Evolutionary conservation across 1,284 basidiomycete genomes (phyloP), one percentile per base, ranked within the genome.

Genomic region (Phellinidium pouzarii): DNA sequence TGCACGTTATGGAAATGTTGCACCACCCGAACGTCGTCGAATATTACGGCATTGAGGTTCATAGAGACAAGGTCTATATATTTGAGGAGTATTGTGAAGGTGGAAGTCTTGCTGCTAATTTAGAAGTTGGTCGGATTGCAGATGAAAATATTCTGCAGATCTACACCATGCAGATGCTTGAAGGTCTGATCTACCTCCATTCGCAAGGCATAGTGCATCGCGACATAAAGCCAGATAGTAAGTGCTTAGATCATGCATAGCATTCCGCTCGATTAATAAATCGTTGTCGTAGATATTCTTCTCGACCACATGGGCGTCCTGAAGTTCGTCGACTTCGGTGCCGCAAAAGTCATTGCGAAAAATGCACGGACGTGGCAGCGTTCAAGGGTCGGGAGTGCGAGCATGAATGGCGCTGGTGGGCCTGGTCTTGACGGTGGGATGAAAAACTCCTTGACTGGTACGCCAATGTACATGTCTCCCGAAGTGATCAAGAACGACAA

Each of bases 391-490:
- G 45, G 43, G 8, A 53, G 22, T 26, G 27, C 41, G 26, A 68
- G 66, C 3, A 62, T 73, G n/a, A 73, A 75, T 53, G 61, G 64
- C 9, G 60, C 61, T 11, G 60, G 64, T 3, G 62, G 66, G 29
- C 63, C 65, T 11, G 65, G 66, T 23, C 65, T 57, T 8, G 58
- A 65, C 12, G 64, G 61, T 20, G 74, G 73, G 12, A 76, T 79
- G 68, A 90, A 88, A 68, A 90, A 90, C 69, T 91, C 89, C 64
- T 73, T 97, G 29, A 97, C 95, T 1, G 96, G 96, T 11, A 99
- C 96, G 17, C 96, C 96, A 0, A 99, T 99, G 95, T 99, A 99
- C 71, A 97, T 99, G 91, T 95, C 93, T 8, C 96, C 96, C 1
- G 96, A 99, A 66, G 87, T 98, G 46, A 99, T 99, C 74, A 94